phyloP scores from a whole-genome alignment of 2,329 filamentous ascomycete species.

The Aaosphaeria pasadenensis region DNA sequence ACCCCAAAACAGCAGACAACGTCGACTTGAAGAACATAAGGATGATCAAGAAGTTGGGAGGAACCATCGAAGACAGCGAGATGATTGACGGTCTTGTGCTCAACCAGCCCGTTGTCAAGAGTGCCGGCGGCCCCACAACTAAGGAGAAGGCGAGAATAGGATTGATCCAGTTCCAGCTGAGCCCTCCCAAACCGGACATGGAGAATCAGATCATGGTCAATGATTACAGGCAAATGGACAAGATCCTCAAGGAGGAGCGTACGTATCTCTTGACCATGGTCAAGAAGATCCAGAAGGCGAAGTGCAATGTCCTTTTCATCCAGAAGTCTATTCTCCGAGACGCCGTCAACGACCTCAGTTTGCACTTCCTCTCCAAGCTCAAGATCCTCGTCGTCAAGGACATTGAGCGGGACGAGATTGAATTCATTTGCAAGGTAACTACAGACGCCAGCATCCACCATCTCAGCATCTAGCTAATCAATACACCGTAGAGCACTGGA shows the following conservation, averaged over 20 bases:
- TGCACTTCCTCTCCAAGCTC: conserved; percentile 96
- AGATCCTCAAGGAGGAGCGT: conserved; percentile 98
- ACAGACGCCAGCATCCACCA: background rate
- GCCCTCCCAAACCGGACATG: conserved; percentile 98
- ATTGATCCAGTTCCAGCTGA: conserved; percentile 97
- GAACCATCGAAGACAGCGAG: conserved; percentile 97
- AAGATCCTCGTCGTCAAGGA: conserved; percentile 96
- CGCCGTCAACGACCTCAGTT: conserved; percentile 93
- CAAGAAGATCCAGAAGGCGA: conserved; percentile 99
- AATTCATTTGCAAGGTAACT: conserved; percentile 87
- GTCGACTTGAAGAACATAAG: conserved; percentile 96
- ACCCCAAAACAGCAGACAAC: conserved; percentile 92
- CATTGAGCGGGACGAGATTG: conserved; percentile 96
- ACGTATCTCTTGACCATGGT: conserved; percentile 98
- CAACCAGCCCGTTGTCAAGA: conserved; percentile 90
- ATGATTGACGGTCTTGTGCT: conserved; percentile 93
- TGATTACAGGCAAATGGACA: conserved; percentile 99
- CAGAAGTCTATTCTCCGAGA: conserved; percentile 98
- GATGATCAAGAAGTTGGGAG: conserved; percentile 95
- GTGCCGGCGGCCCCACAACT: conserved; percentile 80
- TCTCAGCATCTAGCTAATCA: conserved; percentile 4
- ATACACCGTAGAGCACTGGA: conserved; percentile 64
- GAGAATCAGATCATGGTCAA: conserved; percentile 99
- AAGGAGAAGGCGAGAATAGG: conserved; percentile 98
- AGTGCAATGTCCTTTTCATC: conserved; percentile 97